Evolutionary conservation across 768 basidiomycete species (phyloP).

Genomic region (Suillus alpinus): DNA sequence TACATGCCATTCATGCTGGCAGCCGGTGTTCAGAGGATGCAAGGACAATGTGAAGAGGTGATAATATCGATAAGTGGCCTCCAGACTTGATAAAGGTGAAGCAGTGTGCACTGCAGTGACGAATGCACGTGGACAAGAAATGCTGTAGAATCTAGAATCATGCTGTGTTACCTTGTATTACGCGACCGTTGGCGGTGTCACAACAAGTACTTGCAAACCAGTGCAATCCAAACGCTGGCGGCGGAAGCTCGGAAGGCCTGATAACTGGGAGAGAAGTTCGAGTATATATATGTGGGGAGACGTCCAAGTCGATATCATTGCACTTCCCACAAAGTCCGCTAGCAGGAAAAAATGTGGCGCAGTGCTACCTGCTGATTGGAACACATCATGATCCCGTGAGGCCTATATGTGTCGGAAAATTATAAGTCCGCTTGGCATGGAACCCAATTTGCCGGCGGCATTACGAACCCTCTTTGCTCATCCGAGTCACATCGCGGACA

Average conservation of each 20-base stretch:
- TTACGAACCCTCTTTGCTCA: no score
- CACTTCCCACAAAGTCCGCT: background rate
- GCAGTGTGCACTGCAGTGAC: background rate
- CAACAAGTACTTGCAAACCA: background rate
- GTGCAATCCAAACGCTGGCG: background rate
- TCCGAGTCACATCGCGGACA: no score
- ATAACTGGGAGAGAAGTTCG: background rate
- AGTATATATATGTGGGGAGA: background rate
- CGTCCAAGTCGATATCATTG: background rate
- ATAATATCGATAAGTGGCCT: background rate
- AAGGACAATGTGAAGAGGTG: slow-evolving; percentile 14
- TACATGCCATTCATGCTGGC: slow-evolving; percentile 11
- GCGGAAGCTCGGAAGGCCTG: background rate
- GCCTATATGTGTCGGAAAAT: no score
- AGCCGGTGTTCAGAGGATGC: slow-evolving; percentile 12
- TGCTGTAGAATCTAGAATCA: background rate
- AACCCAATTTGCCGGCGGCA: no score
- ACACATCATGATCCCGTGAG: background rate
- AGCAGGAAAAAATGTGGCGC: background rate
- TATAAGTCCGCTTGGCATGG: no score
- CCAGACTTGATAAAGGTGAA: background rate
- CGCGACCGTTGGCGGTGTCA: no score
- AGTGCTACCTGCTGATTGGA: background rate
- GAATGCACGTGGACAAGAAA: background rate
- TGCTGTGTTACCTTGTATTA: background rate